A percentile compares a stretch with the other conserved stretches of the same genome.
Conservation (phyloP, 148 eudicot genomes). For the Vaccinium myrtillus region DNA sequence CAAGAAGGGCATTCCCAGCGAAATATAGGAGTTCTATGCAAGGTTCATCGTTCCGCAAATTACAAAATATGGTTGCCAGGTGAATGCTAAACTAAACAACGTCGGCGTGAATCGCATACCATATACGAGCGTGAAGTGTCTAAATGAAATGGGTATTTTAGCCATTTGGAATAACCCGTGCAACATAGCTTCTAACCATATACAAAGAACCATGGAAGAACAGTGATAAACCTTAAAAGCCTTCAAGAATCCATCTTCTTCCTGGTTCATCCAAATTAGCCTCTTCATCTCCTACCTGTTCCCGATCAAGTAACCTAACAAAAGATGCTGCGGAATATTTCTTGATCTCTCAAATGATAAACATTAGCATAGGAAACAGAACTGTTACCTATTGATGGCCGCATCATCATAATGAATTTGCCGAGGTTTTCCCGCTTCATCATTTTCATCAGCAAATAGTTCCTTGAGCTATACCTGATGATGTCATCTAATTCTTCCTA, state of each 20-base stretch:
- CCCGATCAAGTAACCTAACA: constrained; percentile 84
- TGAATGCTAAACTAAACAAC: background rate
- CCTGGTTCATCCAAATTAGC: constrained; percentile 78
- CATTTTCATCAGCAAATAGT: constrained; percentile 91
- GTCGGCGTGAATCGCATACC: background rate
- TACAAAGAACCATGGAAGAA: background rate
- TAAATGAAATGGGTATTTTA: background rate
- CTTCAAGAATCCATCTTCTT: constrained; percentile 82
- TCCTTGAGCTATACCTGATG: constrained; percentile 94
- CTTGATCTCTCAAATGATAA: background rate
- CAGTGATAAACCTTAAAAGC: constrained; percentile 78
- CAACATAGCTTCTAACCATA: background rate
- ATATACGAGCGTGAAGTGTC: background rate
- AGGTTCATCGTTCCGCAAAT: background rate
- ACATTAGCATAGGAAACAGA: background rate
- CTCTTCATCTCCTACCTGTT: constrained; percentile 82
- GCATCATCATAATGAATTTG: constrained; percentile 98
- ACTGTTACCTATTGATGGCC: constrained; percentile 73
- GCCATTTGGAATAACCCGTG: background rate
- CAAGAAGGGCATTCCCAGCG: background rate
- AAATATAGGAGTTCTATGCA: background rate
- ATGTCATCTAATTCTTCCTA: constrained; percentile 99
- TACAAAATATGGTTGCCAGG: background rate
- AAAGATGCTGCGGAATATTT: constrained; percentile 4
- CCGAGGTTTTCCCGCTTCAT: constrained; percentile 88